Evolutionary conservation across 257 asterid species (phyloP).

Genomic region (Solanum rostratum): DNA sequence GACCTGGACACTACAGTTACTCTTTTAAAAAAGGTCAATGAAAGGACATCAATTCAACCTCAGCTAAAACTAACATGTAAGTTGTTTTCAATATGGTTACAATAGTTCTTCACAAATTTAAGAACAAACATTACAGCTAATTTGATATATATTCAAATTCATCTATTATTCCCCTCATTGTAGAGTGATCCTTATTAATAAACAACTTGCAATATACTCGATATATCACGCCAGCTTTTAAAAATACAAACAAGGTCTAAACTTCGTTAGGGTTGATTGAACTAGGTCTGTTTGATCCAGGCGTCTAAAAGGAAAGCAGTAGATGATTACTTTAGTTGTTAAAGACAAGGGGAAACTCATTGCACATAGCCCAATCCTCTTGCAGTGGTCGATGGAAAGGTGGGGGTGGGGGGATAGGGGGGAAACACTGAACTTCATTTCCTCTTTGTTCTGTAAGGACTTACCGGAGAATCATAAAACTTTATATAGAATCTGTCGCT

Average conservation of each 20-base stretch:
- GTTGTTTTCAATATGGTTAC: not conserved
- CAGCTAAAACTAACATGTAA: not conserved
- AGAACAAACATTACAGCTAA: not conserved
- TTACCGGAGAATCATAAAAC: conserved; percentile 80
- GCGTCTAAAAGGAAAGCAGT: not conserved
- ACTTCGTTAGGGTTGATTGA: not conserved
- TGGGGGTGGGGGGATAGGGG: not conserved
- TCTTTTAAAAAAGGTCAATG: not conserved
- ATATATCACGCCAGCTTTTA: not conserved
- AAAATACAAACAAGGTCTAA: not conserved
- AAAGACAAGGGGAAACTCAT: not conserved
- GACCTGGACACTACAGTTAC: not conserved
- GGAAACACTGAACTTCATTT: not conserved
- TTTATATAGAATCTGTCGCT: conserved; percentile 67
- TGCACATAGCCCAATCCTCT: not conserved
- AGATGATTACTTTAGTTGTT: not conserved
- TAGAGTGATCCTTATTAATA: not conserved
- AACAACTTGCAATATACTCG: not conserved
- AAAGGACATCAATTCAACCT: not conserved
- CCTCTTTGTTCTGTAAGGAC: not conserved
- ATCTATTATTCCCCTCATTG: not conserved
- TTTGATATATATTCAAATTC: not conserved
- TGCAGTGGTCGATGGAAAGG: not conserved
- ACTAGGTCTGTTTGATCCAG: not conserved
- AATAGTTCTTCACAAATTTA: not conserved